Evolutionary conservation across 805 yeast genomes (phyloP).

Genomic region (Candida pseudoglaebosa): DNA sequence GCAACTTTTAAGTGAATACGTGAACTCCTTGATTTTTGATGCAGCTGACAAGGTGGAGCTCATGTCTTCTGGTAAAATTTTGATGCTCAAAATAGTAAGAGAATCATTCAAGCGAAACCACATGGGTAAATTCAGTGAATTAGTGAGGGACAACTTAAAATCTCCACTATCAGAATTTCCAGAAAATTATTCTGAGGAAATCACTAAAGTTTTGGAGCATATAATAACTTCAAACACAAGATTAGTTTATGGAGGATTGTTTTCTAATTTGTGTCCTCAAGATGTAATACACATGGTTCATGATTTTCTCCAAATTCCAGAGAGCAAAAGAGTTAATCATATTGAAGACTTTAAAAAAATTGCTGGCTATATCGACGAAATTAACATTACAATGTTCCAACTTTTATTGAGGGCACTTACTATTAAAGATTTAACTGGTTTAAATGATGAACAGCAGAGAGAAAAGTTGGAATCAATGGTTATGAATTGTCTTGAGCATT

Average conservation of each 20-base stretch:
- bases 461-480: slow-evolving; percentile 13
- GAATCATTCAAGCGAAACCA: slow-evolving; percentile 4
- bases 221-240: slow-evolving; percentile 16
- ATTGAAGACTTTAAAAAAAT: slow-evolving; percentile 15
- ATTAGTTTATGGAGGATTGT: slow-evolving; percentile 19
- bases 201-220: slow-evolving; percentile 11
- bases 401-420: slow-evolving; percentile 21
- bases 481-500: slow-evolving; percentile 13
- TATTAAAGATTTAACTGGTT: slow-evolving; percentile 11
- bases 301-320: slow-evolving; percentile 8
- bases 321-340: slow-evolving; percentile 1
- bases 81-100: slow-evolving; percentile 6
- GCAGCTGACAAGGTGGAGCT: not conserved
- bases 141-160: not conserved
- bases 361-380: slow-evolving; percentile 23
- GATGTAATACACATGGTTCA: slow-evolving; percentile 18
- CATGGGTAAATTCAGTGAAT: not conserved
- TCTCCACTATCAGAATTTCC: slow-evolving; percentile 5
- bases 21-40: slow-evolving; percentile 1
- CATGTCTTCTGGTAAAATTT: slow-evolving; percentile 4
- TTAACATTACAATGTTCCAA: slow-evolving; percentile 33
- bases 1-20: not conserved
- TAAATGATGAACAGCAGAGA: slow-evolving; percentile 9
- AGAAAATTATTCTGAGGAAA: slow-evolving; percentile 6
- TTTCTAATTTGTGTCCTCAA: slow-evolving; percentile 13